These are phyloP conservation scores for Lignosus rhinocerotis DNA, from an alignment of 1,284 basidiomycete species.

Conservation along the genomic window DNA sequence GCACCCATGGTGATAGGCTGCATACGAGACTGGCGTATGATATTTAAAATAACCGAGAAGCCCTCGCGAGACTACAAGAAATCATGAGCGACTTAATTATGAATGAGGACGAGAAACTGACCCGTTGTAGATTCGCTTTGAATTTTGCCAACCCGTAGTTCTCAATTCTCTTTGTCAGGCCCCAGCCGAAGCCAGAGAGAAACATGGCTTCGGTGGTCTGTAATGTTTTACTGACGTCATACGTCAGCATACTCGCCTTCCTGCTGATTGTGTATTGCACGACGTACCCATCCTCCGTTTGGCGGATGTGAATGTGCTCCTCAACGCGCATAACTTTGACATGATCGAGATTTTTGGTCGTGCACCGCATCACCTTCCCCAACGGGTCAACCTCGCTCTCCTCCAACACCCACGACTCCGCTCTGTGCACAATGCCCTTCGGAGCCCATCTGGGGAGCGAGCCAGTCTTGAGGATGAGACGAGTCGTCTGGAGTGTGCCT, in stretches of 20 bases:
- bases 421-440: slow-evolving; percentile 71
- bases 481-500: slow-evolving; percentile 83
- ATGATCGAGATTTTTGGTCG: slow-evolving; percentile 80
- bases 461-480: slow-evolving; percentile 91
- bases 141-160: slow-evolving; percentile 74
- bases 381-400: slow-evolving; percentile 87
- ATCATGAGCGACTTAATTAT: no score
- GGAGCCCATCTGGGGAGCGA: slow-evolving; percentile 91
- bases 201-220: slow-evolving; percentile 79
- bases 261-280: neutral
- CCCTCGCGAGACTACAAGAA: slow-evolving; percentile 73
- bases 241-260: slow-evolving; percentile 4
- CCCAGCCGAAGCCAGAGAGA: slow-evolving; percentile 80
- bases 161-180: slow-evolving; percentile 77
- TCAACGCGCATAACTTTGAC: slow-evolving; percentile 83
- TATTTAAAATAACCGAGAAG: slow-evolving; percentile 68
- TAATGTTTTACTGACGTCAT: slow-evolving; percentile 57
- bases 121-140: slow-evolving; percentile 77
- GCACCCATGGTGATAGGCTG: slow-evolving; percentile 64
- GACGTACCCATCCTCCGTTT: slow-evolving; percentile 63
- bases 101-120: slow-evolving; percentile 33
- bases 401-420: slow-evolving; percentile 87
- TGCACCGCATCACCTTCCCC: slow-evolving; percentile 67
- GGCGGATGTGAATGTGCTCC: slow-evolving; percentile 67
- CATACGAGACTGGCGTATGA: slow-evolving; percentile 73